Conservation (phyloP, 768 basidiomycete species). For the Mycena pura region DNA sequence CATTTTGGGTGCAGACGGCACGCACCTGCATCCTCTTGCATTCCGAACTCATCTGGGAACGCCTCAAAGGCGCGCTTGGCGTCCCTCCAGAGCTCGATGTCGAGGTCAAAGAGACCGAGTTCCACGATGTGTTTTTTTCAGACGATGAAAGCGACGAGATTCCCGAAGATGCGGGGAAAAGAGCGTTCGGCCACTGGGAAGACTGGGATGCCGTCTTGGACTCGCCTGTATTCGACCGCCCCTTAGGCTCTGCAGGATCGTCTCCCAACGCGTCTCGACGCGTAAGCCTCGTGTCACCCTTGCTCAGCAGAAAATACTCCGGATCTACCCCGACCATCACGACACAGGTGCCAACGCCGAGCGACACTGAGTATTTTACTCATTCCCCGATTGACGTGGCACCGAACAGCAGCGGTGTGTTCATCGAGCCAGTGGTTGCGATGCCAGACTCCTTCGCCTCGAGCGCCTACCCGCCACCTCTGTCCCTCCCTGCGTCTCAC, state of each 20-base stretch:
- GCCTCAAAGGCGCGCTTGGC: slow-evolving; percentile 86
- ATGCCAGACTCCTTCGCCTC: too few species aligned
- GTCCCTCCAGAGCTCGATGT: slow-evolving; percentile 85
- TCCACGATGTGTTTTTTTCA: slow-evolving; percentile 42
- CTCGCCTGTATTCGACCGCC: slow-evolving; percentile 44
- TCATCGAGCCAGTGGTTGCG: slow-evolving; percentile 58
- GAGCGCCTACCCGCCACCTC: slow-evolving; percentile 47
- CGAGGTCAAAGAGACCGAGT: slow-evolving; percentile 48
- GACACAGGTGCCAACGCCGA: slow-evolving; percentile 25
- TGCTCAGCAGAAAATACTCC: not conserved
- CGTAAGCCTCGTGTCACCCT: not conserved
- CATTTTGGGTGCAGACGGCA: slow-evolving; percentile 72
- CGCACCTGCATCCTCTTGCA: slow-evolving; percentile 79
- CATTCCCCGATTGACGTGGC: slow-evolving; percentile 24
- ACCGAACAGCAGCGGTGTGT: not conserved
- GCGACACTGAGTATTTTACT: slow-evolving; percentile 24
- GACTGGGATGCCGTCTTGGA: slow-evolving; percentile 56
- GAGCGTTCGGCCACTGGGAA: slow-evolving; percentile 47
- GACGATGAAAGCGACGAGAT: slow-evolving; percentile 47
- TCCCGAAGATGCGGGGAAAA: slow-evolving; percentile 49
- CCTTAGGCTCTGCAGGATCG: not conserved
- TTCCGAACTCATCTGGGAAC: slow-evolving; percentile 91
- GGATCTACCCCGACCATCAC: slow-evolving; percentile 18
- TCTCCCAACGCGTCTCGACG: slow-evolving; percentile 10
- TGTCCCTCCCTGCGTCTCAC: slow-evolving; percentile 38